phyloP scores from a whole-genome alignment of 768 basidiomycete species.

The Boletus coccyginus region DNA sequence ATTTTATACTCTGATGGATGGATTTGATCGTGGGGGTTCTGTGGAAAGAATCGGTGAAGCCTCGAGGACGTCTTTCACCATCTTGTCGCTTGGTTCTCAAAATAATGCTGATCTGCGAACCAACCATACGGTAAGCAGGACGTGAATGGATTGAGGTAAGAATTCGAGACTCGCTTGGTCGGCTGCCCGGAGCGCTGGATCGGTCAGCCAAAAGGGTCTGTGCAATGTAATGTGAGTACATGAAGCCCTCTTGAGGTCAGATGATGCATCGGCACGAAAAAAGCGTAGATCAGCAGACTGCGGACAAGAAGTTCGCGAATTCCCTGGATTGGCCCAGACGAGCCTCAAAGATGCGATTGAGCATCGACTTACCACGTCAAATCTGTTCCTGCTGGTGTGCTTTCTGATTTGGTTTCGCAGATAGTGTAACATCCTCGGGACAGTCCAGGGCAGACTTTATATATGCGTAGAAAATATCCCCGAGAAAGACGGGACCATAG shows the following conservation, averaged over 20 bases:
- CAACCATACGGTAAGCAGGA: neutral
- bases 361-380: neutral
- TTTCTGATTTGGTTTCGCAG: neutral
- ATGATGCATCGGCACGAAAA: neutral
- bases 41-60: neutral
- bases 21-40: no score
- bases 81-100: neutral
- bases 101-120: neutral
- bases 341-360: neutral
- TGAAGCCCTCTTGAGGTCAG: neutral
- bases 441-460: neutral
- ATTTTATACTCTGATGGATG: neutral
- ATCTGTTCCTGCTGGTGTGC: neutral
- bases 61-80: neutral
- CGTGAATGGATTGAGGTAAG: neutral
- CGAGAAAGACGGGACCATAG: conserved; percentile 4
- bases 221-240: no score
- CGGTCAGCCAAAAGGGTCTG: no score
- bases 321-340: neutral
- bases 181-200: no score
- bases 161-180: neutral
- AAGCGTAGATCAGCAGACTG: neutral
- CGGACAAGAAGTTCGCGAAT: neutral
- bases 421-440: neutral
- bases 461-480: neutral